phyloP scores from a whole-genome alignment of 441 rosid species.

The Geranium incanum region DNA sequence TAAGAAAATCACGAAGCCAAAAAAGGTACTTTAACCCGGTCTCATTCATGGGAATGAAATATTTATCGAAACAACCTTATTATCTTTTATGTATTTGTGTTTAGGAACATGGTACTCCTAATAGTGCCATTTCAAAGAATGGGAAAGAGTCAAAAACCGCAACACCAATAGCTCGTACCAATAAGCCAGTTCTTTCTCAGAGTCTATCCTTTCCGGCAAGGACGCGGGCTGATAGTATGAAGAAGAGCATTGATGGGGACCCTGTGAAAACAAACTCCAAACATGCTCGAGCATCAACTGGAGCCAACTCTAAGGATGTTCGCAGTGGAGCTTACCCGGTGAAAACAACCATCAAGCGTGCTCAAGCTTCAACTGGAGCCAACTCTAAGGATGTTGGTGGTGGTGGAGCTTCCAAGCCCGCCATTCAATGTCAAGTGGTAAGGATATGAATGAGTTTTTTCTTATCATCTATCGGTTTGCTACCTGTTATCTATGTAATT shows the following conservation, averaged over 20 bases:
- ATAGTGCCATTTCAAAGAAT: slow-evolving; percentile 29
- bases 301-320: background rate
- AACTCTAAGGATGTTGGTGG: slow-evolving; percentile 30
- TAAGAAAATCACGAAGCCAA: slow-evolving; percentile 32
- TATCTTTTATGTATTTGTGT: slow-evolving; percentile 6
- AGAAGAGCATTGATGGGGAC: slow-evolving; percentile 50
- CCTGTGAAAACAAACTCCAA: slow-evolving; percentile 33
- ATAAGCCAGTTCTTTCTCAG: slow-evolving; percentile 48
- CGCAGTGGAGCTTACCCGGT: slow-evolving; percentile 12
- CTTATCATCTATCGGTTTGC: background rate
- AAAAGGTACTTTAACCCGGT: slow-evolving; percentile 29
- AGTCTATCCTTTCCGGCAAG: slow-evolving; percentile 59
- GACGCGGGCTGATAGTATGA: slow-evolving; percentile 36
- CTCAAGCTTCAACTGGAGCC: slow-evolving; percentile 18
- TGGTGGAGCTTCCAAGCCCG: slow-evolving; percentile 26
- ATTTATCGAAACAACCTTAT: background rate
- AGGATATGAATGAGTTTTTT: slow-evolving; percentile 19
- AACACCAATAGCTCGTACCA: slow-evolving; percentile 32
- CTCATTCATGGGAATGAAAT: background rate
- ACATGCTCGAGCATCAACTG: slow-evolving; percentile 26
- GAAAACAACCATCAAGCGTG: slow-evolving; percentile 36
- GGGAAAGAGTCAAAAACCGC: slow-evolving; percentile 36
- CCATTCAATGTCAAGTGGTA: slow-evolving; percentile 36
- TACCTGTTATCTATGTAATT: background rate
- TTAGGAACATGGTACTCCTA: slow-evolving; percentile 36